Conservation (phyloP, 176 grass and related monocot species). For the Secale cereale region DNA sequence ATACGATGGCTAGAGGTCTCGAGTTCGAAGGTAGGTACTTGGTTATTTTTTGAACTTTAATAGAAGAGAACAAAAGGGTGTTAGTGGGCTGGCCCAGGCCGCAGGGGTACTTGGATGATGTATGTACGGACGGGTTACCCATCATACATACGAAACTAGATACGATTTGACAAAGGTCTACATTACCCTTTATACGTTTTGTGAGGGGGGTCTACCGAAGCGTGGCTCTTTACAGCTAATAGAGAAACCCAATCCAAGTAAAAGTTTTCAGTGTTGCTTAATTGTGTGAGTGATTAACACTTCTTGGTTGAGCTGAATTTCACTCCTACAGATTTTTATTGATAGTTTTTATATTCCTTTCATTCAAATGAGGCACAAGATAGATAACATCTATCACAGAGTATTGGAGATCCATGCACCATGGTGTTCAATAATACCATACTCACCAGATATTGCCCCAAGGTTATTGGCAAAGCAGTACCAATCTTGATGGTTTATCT, state of each 20-base stretch:
- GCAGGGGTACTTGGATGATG: too few relatives aligned
- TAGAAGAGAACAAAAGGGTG: too few relatives aligned
- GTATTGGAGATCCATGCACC: conserved; percentile 69
- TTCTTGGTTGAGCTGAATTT: neutral
- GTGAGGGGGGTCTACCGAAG: too few relatives aligned
- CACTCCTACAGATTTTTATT: neutral
- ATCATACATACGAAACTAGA: too few relatives aligned
- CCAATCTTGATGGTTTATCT: conserved; percentile 20
- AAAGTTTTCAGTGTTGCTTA: neutral
- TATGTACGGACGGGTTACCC: too few relatives aligned
- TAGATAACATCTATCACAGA: conserved; percentile 48
- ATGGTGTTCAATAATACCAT: conserved; percentile 19
- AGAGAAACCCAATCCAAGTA: neutral
- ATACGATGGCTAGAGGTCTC: too few relatives aligned
- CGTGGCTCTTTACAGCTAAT: neutral
- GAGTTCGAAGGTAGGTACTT: too few relatives aligned
- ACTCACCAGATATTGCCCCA: conserved; percentile 28
- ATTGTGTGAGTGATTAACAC: neutral
- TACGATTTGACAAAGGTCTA: too few relatives aligned
- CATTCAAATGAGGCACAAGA: conserved; percentile 59
- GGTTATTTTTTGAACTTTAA: too few relatives aligned
- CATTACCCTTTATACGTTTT: too few relatives aligned
- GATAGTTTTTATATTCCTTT: neutral
- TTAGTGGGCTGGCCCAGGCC: too few relatives aligned
- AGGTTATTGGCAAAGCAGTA: conserved; percentile 31